A percentile compares a stretch with the other conserved stretches of the same genome.
phyloP scores from a whole-genome alignment of 768 basidiomycete genomes.

The Ramaria sp. region DNA sequence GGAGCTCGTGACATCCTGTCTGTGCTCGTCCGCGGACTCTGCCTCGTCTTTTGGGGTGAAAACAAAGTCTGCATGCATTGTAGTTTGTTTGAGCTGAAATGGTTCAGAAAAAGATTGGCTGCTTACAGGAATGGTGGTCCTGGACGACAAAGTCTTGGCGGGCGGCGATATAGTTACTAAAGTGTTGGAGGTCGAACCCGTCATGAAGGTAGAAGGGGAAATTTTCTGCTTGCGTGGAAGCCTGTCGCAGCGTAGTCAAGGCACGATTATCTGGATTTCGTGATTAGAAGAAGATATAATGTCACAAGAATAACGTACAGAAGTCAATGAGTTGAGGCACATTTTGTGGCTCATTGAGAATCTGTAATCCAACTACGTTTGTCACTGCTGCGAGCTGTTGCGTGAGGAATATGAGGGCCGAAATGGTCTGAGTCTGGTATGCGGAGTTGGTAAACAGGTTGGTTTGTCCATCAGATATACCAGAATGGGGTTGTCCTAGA shows the following conservation, averaged over 20 bases:
- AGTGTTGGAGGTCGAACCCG: conserved; percentile 47
- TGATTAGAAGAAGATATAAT: conserved; percentile 12
- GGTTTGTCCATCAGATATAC: conserved; percentile 30
- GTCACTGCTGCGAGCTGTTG: conserved; percentile 26
- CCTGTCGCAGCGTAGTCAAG: conserved; percentile 34
- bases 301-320: conserved; percentile 23
- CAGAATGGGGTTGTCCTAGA: conserved; percentile 25
- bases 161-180: conserved; percentile 36
- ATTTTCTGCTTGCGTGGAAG: conserved; percentile 22
- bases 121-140: conserved; percentile 54
- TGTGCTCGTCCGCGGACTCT: conserved; percentile 34
- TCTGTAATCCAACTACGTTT: conserved; percentile 49
- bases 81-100: conserved; percentile 15
- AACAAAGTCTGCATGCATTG: conserved; percentile 40
- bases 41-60: conserved; percentile 43
- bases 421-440: conserved; percentile 29
- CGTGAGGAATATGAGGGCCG: conserved; percentile 28
- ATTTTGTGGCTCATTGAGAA: conserved; percentile 46
- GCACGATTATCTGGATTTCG: conserved; percentile 35
- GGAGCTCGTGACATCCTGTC: conserved; percentile 23
- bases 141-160: conserved; percentile 54
- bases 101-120: conserved; percentile 7
- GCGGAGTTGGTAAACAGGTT: conserved; percentile 26
- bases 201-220: conserved; percentile 64
- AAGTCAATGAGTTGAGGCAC: conserved; percentile 34